Evolutionary conservation across 768 basidiomycete genomes (phyloP), one percentile per base, ranked within the genome.

Genomic region (Hygrophoropsis aurantiaca): DNA sequence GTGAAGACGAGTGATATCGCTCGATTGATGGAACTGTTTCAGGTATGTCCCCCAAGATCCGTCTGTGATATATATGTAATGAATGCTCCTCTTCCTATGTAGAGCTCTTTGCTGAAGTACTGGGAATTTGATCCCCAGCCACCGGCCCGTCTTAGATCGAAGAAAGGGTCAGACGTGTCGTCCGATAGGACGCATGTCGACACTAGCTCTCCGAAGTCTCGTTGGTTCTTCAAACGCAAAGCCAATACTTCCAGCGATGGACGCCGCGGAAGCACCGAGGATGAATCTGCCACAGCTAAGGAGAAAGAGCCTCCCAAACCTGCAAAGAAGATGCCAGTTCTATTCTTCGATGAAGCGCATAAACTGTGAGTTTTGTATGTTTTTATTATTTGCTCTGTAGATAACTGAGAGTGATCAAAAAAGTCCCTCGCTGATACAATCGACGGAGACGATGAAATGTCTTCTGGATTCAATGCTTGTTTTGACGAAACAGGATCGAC

Each of bases 331-430:
- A 79, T 85, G 60, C 87, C 87, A 1, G 86, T 87, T 11, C 76
- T 92, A 47, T 87, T 92, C 60, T 80, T 93, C 50, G 90, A 93
- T 52, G 90, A 93, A 61, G 87, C 89, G 2, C 90, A 93, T 59
- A 88, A 85, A 62, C 66, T 91, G 84, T 89, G 61, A 27, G 82
- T 53, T 24, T 26, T 32, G 5, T 44, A 46, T 46, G 7, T 40
- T 16, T 24, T 34, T 2, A 39, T 15, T 8, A 42, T 20, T 33
- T 21, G 10, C 23, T 35, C 5, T 16, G 16, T 5, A 24, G 30
- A 42, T 42, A 44, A 36, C 46, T 26, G 51, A 44, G n/a, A 10
- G 38, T 35, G 38, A n/a, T 35, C 21, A 20, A 40, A 23, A 18
- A 57, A 91, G 82, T 39, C 87, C 87, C 0, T 76, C 82, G 5